A percentile compares a stretch with the other conserved stretches of the same genome.
These are phyloP conservation scores for Picochlorum sp. DNA, from an alignment of 139 green algal species.

Conservation along the genomic window DNA sequence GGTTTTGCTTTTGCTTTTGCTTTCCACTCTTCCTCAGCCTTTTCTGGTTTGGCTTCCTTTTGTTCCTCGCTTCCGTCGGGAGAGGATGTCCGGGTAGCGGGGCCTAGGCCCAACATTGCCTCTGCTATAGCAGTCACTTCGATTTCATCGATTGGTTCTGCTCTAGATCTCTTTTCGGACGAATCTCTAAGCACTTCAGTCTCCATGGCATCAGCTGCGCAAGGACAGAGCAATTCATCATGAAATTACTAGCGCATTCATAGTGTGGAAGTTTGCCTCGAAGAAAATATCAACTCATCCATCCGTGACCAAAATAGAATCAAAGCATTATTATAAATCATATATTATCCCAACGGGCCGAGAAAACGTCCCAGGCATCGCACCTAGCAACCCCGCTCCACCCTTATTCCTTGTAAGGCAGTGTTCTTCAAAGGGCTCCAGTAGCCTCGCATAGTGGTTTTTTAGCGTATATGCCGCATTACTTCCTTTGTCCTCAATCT, in stretches of 20 bases:
- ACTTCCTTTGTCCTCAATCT: constrained; percentile 37
- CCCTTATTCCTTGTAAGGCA: constrained; percentile 4
- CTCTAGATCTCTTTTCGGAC: not conserved
- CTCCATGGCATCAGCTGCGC: constrained; percentile 12
- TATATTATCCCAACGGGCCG: not conserved
- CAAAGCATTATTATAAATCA: too few species aligned
- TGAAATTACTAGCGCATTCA: not conserved
- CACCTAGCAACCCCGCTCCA: constrained; percentile 16
- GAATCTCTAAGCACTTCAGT: not conserved
- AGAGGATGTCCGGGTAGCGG: not conserved
- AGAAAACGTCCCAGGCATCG: not conserved
- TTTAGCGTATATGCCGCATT: constrained; percentile 55
- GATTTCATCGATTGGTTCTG: constrained; percentile 16
- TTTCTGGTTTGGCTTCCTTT: too few species aligned
- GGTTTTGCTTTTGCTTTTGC: too few species aligned
- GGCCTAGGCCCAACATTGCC: constrained; percentile 26
- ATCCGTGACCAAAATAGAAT: not conserved
- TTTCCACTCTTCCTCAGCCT: too few species aligned
- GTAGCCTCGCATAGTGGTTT: constrained; percentile 62
- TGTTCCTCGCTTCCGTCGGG: constrained; percentile 5
- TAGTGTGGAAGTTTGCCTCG: not conserved
- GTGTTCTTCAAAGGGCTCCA: constrained; percentile 60
- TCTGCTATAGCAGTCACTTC: constrained; percentile 43
- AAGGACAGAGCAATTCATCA: not conserved
- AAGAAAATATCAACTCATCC: not conserved